Percentiles rank a stretch among this genome's conserved stretches.
Conservation (phyloP, 495 filamentous ascomycete species). For the Parathielavia hyrcaniae region DNA sequence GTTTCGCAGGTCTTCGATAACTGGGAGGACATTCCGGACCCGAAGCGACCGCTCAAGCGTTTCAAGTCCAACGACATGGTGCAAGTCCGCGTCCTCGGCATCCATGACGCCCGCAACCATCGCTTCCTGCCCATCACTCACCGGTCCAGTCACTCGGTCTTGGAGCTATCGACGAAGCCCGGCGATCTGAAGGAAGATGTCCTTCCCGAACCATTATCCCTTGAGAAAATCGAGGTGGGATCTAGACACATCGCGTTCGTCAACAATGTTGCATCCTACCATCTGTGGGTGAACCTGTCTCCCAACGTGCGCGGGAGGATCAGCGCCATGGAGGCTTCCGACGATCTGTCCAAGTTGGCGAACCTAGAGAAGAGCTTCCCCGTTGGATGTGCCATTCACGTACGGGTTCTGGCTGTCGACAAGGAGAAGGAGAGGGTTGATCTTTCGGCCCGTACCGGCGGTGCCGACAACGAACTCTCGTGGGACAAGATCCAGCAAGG, state of each 20-base stretch:
- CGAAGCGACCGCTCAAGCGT: conserved; percentile 64
- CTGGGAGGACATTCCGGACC: conserved; percentile 78
- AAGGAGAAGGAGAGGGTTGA: conserved; percentile 67
- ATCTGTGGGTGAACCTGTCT: conserved; percentile 81
- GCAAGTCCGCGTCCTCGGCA: conserved; percentile 69
- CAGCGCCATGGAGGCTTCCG: conserved; percentile 70
- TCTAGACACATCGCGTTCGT: conserved; percentile 72
- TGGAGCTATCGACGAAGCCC: conserved; percentile 82
- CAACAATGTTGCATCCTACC: conserved; percentile 74
- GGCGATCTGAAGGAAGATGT: conserved; percentile 50
- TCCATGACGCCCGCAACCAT: conserved; percentile 85
- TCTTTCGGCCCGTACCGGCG: conserved; percentile 62
- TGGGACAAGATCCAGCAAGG: conserved; percentile 64
- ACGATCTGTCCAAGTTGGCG: conserved; percentile 69
- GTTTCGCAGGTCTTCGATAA: conserved; percentile 81
- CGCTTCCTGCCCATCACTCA: conserved; percentile 89
- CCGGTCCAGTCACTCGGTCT: conserved; percentile 69
- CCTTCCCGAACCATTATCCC: conserved; percentile 49
- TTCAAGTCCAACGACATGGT: conserved; percentile 68
- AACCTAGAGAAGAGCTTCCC: conserved; percentile 80
- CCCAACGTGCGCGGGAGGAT: conserved; percentile 86
- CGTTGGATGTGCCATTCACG: conserved; percentile 74
- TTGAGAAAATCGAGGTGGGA: conserved; percentile 68
- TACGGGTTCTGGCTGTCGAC: conserved; percentile 71
- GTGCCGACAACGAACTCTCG: conserved; percentile 49